Evolutionary conservation across 2,329 filamentous ascomycete genomes (phyloP).

Genomic region (Juglanconis sp.): DNA sequence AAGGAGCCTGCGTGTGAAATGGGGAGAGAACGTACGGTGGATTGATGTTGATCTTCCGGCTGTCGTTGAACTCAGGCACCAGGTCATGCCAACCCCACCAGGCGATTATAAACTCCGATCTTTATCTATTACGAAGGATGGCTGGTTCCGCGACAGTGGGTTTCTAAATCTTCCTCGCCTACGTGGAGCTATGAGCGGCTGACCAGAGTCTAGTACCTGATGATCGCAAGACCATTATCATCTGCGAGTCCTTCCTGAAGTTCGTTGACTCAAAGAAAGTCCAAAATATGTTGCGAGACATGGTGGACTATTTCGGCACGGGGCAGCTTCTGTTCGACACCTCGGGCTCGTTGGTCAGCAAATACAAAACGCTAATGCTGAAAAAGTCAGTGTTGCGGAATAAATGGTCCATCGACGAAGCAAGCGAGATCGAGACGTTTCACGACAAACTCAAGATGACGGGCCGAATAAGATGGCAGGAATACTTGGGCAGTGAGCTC

Average conservation of each 20-base stretch:
- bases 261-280: slow-evolving; percentile 4
- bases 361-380: background rate
- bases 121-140: slow-evolving; percentile 3
- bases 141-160: slow-evolving; percentile 5
- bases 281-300: background rate
- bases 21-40: slow-evolving; percentile 11
- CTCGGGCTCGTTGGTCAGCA: background rate
- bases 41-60: slow-evolving; percentile 14
- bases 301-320: slow-evolving; percentile 10
- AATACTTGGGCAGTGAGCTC: slow-evolving; percentile 5
- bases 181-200: no score
- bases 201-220: background rate
- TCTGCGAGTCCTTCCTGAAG: slow-evolving; percentile 7
- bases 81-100: background rate
- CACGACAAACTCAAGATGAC: slow-evolving; percentile 5
- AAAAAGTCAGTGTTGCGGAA: background rate
- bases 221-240: slow-evolving; percentile 12
- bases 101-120: slow-evolving; percentile 11
- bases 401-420: slow-evolving; percentile 11
- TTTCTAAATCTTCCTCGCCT: no score
- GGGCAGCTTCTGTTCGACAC: slow-evolving; percentile 13
- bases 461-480: slow-evolving; percentile 7
- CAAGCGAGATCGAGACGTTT: background rate
- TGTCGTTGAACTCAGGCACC: slow-evolving; percentile 11
- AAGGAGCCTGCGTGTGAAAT: slow-evolving; percentile 4